phyloP scores from a whole-genome alignment of 306 rosid genomes.

The Senna tora region DNA sequence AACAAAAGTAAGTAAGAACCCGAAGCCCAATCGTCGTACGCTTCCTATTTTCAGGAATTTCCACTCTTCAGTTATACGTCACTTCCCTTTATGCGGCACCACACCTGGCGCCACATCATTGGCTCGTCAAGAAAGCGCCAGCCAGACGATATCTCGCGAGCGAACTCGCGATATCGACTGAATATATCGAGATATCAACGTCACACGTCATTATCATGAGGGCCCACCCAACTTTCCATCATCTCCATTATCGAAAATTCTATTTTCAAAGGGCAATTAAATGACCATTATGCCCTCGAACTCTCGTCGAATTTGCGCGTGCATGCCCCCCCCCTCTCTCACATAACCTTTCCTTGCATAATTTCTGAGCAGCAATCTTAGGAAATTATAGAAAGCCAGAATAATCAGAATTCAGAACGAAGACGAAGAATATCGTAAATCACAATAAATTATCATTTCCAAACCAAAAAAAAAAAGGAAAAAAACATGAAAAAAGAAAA shows the following conservation, averaged over 20 bases:
- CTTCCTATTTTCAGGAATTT: background rate
- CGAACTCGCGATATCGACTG: constrained; percentile 14
- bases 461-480: constrained; percentile 33
- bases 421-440: constrained; percentile 32
- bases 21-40: constrained; percentile 24
- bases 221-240: constrained; percentile 47
- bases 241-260: constrained; percentile 46
- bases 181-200: constrained; percentile 21
- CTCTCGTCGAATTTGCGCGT: background rate
- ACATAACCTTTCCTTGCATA: background rate
- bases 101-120: constrained; percentile 46
- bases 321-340: no score
- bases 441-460: constrained; percentile 57
- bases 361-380: background rate
- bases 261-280: constrained; percentile 27
- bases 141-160: constrained; percentile 25
- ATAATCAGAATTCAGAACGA: background rate
- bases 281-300: constrained; percentile 42
- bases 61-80: constrained; percentile 9
- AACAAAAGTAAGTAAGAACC: background rate
- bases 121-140: background rate
- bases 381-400: background rate
- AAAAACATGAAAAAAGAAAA: constrained; percentile 9
- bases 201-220: constrained; percentile 29
- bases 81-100: background rate